phyloP scores from a whole-genome alignment of 1,139 yeast genomes.

The Candida sp. region DNA sequence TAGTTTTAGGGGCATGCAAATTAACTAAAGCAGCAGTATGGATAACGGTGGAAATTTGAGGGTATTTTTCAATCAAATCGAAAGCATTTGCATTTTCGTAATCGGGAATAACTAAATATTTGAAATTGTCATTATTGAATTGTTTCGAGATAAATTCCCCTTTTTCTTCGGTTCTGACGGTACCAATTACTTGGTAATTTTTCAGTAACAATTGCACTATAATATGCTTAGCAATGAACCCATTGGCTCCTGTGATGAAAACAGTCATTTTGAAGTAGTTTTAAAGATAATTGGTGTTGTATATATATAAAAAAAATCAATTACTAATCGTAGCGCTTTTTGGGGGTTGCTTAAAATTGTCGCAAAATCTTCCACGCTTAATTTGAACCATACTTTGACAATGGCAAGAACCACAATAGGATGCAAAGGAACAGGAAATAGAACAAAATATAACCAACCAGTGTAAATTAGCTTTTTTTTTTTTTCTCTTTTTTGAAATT shows the following conservation, averaged over 20 bases:
- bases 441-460: too few relatives aligned
- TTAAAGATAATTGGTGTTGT: too few relatives aligned
- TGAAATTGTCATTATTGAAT: constrained; percentile 18
- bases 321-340: too few relatives aligned
- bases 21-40: constrained; percentile 38
- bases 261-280: constrained; percentile 9
- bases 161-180: constrained; percentile 51
- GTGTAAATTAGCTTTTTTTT: too few relatives aligned
- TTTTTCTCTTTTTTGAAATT: too few relatives aligned
- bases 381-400: too few relatives aligned
- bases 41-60: constrained; percentile 47
- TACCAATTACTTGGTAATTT: constrained; percentile 53
- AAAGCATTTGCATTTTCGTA: constrained; percentile 46
- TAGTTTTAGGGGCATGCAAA: constrained; percentile 23
- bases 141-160: constrained; percentile 34
- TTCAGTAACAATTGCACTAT: constrained; percentile 21
- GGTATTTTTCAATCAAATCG: constrained; percentile 38
- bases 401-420: too few relatives aligned
- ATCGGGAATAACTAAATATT: constrained; percentile 49
- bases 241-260: constrained; percentile 35
- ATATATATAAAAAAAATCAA: too few relatives aligned
- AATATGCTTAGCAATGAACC: constrained; percentile 33
- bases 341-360: too few relatives aligned
- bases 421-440: too few relatives aligned
- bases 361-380: too few relatives aligned